Evolutionary conservation across 495 filamentous ascomycete genomes (phyloP).

Genomic region (Penicillium maclennaniae): DNA sequence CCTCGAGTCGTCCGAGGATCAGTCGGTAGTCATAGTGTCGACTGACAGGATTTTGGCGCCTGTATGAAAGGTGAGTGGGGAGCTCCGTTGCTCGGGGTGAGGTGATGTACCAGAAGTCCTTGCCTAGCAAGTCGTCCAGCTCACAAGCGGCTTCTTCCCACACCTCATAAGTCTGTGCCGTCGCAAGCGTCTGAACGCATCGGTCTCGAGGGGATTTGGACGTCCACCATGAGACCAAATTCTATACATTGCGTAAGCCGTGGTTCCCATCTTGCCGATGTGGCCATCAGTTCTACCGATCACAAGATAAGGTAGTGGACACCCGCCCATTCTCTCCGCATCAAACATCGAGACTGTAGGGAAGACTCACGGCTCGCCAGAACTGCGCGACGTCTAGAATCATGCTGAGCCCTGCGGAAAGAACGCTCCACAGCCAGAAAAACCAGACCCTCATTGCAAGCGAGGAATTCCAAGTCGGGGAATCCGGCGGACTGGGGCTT

Average conservation of each 20-base stretch:
- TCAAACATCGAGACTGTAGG: background rate
- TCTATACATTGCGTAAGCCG: constrained; percentile 15
- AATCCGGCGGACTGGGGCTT: constrained; percentile 15
- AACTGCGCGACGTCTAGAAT: constrained; percentile 60
- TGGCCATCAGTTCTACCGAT: background rate
- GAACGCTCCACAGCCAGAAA: constrained; percentile 25
- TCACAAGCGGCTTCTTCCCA: constrained; percentile 80
- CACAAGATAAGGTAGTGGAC: background rate
- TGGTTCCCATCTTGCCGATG: background rate
- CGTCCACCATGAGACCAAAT: constrained; percentile 37
- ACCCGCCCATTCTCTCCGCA: background rate
- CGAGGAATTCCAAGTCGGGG: constrained; percentile 1
- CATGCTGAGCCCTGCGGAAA: constrained; percentile 51
- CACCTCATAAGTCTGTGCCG: constrained; percentile 69
- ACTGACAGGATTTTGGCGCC: constrained; percentile 77
- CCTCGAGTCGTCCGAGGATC: constrained; percentile 71
- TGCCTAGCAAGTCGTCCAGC: constrained; percentile 71
- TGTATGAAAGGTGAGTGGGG: constrained; percentile 22
- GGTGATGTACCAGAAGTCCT: constrained; percentile 68
- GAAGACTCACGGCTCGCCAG: constrained; percentile 56
- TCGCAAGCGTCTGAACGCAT: constrained; percentile 44
- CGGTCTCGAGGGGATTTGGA: constrained; percentile 35
- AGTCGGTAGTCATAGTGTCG: constrained; percentile 86
- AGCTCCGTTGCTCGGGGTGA: background rate
- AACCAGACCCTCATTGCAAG: constrained; percentile 24